Evolutionary conservation across 257 asterid species (phyloP).

Genomic region (Capsicum pubescens): DNA sequence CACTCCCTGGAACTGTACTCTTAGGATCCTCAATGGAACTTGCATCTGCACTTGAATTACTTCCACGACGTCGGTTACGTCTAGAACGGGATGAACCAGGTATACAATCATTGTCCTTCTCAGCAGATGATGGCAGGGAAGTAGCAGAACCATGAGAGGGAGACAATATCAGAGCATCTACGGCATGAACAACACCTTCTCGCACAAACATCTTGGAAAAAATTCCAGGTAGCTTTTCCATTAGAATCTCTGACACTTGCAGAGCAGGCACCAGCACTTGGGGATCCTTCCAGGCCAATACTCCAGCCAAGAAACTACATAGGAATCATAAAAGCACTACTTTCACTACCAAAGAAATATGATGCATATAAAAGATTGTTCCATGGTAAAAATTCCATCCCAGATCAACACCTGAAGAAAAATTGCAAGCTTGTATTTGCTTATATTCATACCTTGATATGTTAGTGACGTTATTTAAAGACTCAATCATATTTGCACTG

Average conservation of each 20-base stretch:
- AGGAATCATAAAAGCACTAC: constrained; percentile 32
- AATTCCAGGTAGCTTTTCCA: constrained; percentile 92
- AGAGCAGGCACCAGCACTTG: constrained; percentile 96
- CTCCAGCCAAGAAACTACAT: constrained; percentile 91
- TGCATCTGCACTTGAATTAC: constrained; percentile 61
- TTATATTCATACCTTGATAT: constrained; percentile 70
- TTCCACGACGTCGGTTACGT: constrained; percentile 78
- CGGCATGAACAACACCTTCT: constrained; percentile 98
- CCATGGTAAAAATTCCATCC: neutral
- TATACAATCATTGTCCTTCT: constrained; percentile 84
- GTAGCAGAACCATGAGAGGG: constrained; percentile 50
- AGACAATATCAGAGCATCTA: constrained; percentile 68
- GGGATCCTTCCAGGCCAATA: constrained; percentile 99
- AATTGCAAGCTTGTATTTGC: constrained; percentile 1
- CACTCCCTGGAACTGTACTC: constrained; percentile 47
- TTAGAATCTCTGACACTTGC: constrained; percentile 91
- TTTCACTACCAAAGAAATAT: constrained; percentile 17
- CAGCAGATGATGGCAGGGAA: constrained; percentile 60
- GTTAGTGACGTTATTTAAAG: constrained; percentile 70
- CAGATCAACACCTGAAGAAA: neutral
- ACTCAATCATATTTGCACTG: constrained; percentile 79
- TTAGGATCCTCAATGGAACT: constrained; percentile 61
- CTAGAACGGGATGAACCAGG: constrained; percentile 85
- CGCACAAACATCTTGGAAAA: constrained; percentile 91
- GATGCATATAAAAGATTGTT: constrained; percentile 24